Evolutionary conservation across 2,329 filamentous ascomycete species (phyloP).

Genomic region (Ophiobolus disseminans): DNA sequence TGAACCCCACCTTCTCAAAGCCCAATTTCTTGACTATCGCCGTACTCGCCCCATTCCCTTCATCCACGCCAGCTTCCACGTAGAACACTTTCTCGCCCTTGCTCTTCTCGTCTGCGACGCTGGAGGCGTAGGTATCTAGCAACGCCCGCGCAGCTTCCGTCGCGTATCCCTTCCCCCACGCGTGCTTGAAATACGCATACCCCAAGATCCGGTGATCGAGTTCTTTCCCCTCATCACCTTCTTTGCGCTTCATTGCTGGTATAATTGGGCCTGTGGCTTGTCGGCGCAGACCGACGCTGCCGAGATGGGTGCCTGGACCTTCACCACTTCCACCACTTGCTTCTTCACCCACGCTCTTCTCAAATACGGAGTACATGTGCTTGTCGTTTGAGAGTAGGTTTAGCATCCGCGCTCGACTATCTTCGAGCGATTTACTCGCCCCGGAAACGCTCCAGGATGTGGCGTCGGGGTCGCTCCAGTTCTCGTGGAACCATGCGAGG

Average conservation of each 20-base stretch:
- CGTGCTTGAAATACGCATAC: conserved; percentile 27
- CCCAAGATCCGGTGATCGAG: conserved; percentile 27
- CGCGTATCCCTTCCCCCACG: conserved; percentile 37
- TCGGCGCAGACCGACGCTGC: conserved; percentile 20
- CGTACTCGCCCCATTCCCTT: conserved; percentile 28
- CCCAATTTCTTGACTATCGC: conserved; percentile 34
- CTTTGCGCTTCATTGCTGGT: background rate
- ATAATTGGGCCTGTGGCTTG: conserved; percentile 11
- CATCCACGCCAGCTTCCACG: conserved; percentile 32
- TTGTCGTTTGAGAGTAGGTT: conserved; percentile 17
- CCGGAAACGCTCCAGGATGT: conserved; percentile 40
- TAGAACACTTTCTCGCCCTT: conserved; percentile 22
- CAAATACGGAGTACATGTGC: conserved; percentile 25
- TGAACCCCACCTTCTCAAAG: conserved; percentile 32
- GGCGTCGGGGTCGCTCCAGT: conserved; percentile 27
- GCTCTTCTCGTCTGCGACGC: conserved; percentile 1
- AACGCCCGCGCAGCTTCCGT: conserved; percentile 33
- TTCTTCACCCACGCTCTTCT: background rate
- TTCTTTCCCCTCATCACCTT: background rate
- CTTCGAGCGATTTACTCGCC: conserved; percentile 17
- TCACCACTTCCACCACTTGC: background rate
- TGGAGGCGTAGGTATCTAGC: conserved; percentile 19
- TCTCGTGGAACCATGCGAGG: conserved; percentile 36
- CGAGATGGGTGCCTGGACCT: conserved; percentile 13
- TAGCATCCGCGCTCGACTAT: conserved; percentile 30